Percentiles rank a stretch among this genome's conserved stretches.
phyloP scores from a whole-genome alignment of 2,329 filamentous ascomycete genomes.

The Dactylella cylindrospora region DNA sequence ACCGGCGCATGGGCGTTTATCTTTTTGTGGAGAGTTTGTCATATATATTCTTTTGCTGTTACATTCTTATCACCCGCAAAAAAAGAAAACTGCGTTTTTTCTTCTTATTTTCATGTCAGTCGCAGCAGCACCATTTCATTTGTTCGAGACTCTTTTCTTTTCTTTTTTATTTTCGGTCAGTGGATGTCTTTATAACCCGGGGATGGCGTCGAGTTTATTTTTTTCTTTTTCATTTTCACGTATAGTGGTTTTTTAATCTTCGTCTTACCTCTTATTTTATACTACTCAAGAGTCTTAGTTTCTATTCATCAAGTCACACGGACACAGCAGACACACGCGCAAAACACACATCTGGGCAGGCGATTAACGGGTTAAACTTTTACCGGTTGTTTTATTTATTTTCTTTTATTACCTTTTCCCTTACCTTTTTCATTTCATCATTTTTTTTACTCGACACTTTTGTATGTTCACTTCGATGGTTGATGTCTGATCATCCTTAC shows the following conservation, averaged over 20 bases:
- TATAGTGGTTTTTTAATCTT: conserved; percentile 6
- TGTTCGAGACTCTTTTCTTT: conserved; percentile 44
- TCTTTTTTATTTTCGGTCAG: conserved; percentile 2
- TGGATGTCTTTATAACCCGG: conserved; percentile 20
- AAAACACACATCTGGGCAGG: conserved; percentile 29
- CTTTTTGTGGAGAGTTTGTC: conserved; percentile 16
- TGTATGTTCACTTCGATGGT: too few species aligned
- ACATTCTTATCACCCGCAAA: conserved; percentile 1
- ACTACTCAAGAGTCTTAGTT: neutral
- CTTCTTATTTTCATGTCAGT: conserved; percentile 2
- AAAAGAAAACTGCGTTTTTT: conserved; percentile 1
- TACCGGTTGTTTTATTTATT: neutral
- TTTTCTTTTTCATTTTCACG: conserved; percentile 34
- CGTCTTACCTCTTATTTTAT: conserved; percentile 1
- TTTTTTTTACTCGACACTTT: too few species aligned
- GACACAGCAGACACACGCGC: too few species aligned
- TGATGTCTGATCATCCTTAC: too few species aligned
- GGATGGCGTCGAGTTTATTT: conserved; percentile 38
- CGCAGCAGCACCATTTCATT: conserved; percentile 17
- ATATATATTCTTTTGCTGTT: conserved; percentile 9
- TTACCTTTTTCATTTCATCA: too few species aligned
- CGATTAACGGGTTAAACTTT: conserved; percentile 11
- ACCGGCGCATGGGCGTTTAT: conserved; percentile 32
- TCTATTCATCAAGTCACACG: too few species aligned
- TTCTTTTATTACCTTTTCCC: neutral